Conservation (phyloP, 106 monocot species). For the Agapanthus africanus region DNA sequence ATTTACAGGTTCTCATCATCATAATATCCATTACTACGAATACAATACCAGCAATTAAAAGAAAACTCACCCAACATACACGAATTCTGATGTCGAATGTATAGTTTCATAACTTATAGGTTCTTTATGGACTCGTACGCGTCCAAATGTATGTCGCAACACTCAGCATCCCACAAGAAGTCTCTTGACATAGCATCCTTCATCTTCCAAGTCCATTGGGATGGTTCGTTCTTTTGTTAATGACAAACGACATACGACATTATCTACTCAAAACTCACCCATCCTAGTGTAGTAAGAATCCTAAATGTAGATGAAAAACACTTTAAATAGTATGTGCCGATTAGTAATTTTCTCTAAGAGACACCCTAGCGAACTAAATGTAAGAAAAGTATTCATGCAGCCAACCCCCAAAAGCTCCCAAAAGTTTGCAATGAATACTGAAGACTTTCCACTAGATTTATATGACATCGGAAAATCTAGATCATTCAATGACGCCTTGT, state of each 20-base stretch:
- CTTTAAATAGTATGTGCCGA: neutral
- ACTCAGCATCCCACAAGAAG: conserved; percentile 36
- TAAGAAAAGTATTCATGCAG: too few species aligned
- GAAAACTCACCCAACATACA: too few species aligned
- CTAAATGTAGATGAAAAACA: neutral
- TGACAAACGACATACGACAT: neutral
- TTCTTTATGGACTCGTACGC: conserved; percentile 24
- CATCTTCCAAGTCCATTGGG: conserved; percentile 16
- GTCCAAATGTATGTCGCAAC: conserved; percentile 18
- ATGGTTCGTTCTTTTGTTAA: conserved; percentile 21
- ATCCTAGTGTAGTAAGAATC: neutral
- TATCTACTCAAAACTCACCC: neutral
- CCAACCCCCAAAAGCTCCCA: neutral
- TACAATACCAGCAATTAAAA: too few species aligned
- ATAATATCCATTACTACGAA: too few species aligned
- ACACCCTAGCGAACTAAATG: too few species aligned
- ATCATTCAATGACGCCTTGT: neutral
- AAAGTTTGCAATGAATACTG: neutral
- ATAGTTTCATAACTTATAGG: too few species aligned
- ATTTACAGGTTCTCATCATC: too few species aligned
- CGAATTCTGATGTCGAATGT: too few species aligned
- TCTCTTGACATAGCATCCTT: conserved; percentile 30
- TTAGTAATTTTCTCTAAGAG: too few species aligned
- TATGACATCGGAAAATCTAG: neutral
- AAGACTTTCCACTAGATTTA: too few species aligned